Evolutionary conservation across 2,329 filamentous ascomycete species (phyloP), one percentile per base, ranked within the genome.

Genomic region (Penicillium fuscoglaucum): DNA sequence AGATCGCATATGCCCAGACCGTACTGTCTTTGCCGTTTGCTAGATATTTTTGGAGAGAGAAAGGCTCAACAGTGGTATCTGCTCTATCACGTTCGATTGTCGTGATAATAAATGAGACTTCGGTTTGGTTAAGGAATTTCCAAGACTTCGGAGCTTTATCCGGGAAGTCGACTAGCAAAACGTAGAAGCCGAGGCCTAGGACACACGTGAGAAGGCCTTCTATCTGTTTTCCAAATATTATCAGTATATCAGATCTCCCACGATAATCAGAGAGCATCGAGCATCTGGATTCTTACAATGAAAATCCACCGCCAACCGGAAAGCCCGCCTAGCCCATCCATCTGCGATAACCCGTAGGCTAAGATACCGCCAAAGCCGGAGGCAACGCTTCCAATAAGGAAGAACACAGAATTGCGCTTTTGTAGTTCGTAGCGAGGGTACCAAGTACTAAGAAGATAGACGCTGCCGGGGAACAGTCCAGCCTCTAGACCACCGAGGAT

Each of bases 341-440:
- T 70, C 29, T 73, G 78, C 78, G 75, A 78, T 66, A 87, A 78
- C 6, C 88, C 89, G 54, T 85, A 91, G 13, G 89, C 87, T 1
- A 91, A 78, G 48, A 91, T 87, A 55, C 88, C 87, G 0, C 86
- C 79, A 64, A 88, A 87, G 1, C 85, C 88, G 0, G 85, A 82
- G 0, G 88, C 86, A 6, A 88, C 78, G 61, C 83, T 87, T 39
- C 88, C 87, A 6, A 90, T 79, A 17, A 90, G 80, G 70, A 89
- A 90, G 68, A 91, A 91, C 26, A 83, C 72, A 0, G 86, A 85
- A 69, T 89, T 90, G 51, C 88, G 80, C 71, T 87, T 88, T 51
- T 88, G 87, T 19, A 90, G 80, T 73, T 91, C 87, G 65, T 84
- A 88, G 80, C 78, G 72, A 8, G 75, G 73, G 55, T 80, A 79